Conservation (phyloP, 257 asterid genomes). For the Solanum etuberosum region DNA sequence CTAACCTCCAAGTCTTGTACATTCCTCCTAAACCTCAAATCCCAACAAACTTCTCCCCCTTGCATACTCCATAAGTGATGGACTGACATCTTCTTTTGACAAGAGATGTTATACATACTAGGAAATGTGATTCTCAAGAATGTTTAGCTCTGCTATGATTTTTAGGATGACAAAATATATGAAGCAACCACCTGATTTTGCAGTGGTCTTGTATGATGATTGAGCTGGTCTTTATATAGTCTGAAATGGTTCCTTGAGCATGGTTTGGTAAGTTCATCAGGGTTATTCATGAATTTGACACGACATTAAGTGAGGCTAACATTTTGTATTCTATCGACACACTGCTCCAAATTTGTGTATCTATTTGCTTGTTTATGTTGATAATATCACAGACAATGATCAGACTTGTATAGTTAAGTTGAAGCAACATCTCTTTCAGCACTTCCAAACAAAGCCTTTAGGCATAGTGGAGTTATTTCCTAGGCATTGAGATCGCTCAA, state of each 20-base stretch:
- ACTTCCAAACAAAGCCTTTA: neutral
- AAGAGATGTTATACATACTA: neutral
- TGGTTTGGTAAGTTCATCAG: neutral
- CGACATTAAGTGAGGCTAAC: neutral
- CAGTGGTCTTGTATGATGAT: neutral
- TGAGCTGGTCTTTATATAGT: neutral
- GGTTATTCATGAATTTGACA: neutral
- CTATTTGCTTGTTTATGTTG: neutral
- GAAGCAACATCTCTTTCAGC: neutral
- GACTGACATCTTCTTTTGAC: neutral
- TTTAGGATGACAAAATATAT: neutral
- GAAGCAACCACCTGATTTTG: neutral
- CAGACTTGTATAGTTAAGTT: neutral
- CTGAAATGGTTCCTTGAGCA: neutral
- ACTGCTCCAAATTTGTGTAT: neutral
- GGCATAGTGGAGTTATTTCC: neutral
- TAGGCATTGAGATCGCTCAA: neutral
- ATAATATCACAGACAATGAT: neutral
- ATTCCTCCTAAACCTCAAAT: neutral
- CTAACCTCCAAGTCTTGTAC: neutral
- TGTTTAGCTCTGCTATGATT: neutral
- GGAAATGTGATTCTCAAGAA: neutral
- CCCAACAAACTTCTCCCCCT: neutral
- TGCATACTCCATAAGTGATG: neutral
- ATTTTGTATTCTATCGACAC: neutral